These are phyloP conservation scores for Diaporthe australafricana DNA, from an alignment of 2,329 filamentous ascomycete species.

Conservation along the genomic window DNA sequence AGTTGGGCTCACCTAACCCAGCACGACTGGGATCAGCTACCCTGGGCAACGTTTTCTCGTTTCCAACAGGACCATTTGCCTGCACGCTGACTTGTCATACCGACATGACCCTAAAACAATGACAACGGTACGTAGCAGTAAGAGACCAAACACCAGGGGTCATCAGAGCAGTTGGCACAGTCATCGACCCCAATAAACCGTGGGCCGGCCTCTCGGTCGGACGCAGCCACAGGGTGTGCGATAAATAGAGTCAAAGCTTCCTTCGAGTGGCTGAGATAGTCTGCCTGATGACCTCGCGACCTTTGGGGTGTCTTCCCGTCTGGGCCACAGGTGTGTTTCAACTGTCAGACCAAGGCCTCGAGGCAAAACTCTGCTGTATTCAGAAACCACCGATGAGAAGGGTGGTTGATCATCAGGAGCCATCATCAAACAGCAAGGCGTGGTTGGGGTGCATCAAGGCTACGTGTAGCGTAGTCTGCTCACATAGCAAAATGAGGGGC, in stretches of 20 bases:
- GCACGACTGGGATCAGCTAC: constrained; percentile 22
- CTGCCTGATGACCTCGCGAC: neutral
- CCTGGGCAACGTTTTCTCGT: neutral
- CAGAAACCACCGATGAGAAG: constrained; percentile 8
- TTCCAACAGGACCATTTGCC: neutral
- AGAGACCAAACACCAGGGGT: neutral
- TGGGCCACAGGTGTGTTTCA: constrained; percentile 26
- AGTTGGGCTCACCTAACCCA: constrained; percentile 20
- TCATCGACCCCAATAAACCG: neutral
- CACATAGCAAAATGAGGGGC: constrained; percentile 10
- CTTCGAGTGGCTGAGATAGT: constrained; percentile 1
- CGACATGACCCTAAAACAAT: too few relatives aligned
- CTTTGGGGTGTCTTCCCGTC: neutral
- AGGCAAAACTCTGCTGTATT: constrained; percentile 7
- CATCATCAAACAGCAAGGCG: neutral
- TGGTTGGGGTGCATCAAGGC: constrained; percentile 2
- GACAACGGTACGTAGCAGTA: neutral
- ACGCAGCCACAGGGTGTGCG: constrained; percentile 20
- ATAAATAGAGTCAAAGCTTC: constrained; percentile 33
- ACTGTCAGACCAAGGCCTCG: constrained; percentile 23
- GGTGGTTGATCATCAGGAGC: constrained; percentile 9
- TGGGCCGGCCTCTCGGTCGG: constrained; percentile 5
- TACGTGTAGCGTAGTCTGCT: constrained; percentile 3
- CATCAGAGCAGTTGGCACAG: neutral
- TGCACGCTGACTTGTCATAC: neutral